Conservation (phyloP, 2,329 filamentous ascomycete species). For the Cryphonectria carpinicola region DNA sequence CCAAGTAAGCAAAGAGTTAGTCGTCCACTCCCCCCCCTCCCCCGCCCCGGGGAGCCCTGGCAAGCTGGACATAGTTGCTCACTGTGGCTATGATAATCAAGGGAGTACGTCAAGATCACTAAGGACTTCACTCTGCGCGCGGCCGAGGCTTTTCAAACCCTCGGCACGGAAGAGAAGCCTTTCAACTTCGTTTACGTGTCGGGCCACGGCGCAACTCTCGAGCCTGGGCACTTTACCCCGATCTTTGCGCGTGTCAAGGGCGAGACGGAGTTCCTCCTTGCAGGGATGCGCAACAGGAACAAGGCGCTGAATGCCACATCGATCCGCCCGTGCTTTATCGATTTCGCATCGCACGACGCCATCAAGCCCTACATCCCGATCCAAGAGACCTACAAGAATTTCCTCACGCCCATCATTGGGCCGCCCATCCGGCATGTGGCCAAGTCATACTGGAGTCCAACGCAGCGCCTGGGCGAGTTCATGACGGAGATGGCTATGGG, state of each 20-base stretch:
- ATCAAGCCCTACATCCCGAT: conserved; percentile 48
- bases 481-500: conserved; percentile 52
- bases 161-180: conserved; percentile 49
- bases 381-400: conserved; percentile 30
- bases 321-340: conserved; percentile 64
- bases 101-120: conserved; percentile 70
- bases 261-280: conserved; percentile 62
- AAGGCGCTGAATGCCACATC: conserved; percentile 57
- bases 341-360: conserved; percentile 47
- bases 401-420: conserved; percentile 31
- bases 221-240: conserved; percentile 58
- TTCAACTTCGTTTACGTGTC: conserved; percentile 77
- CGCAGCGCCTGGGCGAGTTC: conserved; percentile 47
- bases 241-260: conserved; percentile 70
- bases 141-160: conserved; percentile 59
- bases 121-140: conserved; percentile 67
- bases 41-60: too few relatives aligned
- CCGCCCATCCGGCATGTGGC: conserved; percentile 33
- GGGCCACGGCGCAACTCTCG: conserved; percentile 62
- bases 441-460: conserved; percentile 45
- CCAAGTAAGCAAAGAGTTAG: conserved; percentile 62
- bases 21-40: not conserved
- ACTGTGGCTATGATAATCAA: conserved; percentile 27
- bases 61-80: not conserved
- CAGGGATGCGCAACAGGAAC: conserved; percentile 51